Evolutionary conservation across 2,329 filamentous ascomycete species (phyloP).

Genomic region (Fusarium xylarioides): DNA sequence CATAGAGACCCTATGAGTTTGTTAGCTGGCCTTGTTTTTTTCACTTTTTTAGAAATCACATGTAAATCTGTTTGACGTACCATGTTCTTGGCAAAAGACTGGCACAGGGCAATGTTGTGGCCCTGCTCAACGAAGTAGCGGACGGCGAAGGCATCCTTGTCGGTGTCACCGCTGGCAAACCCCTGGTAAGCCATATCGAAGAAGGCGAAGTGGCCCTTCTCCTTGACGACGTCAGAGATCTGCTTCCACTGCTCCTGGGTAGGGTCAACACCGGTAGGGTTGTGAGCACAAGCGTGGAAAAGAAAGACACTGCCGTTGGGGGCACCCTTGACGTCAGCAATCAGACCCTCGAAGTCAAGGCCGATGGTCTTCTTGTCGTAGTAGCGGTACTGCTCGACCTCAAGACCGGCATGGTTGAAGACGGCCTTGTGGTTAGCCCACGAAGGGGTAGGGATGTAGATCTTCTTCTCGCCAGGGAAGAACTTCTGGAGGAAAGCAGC

Average conservation of each 20-base stretch:
- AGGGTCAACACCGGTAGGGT: constrained; percentile 96
- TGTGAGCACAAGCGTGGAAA: constrained; percentile 97
- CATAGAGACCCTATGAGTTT: constrained; percentile 81
- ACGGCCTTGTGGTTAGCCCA: constrained; percentile 99
- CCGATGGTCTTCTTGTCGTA: constrained; percentile 99
- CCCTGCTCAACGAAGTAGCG: constrained; percentile 93
- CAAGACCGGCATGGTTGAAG: constrained; percentile 90
- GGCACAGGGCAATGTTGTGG: constrained; percentile 85
- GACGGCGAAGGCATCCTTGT: constrained; percentile 92
- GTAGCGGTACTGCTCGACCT: constrained; percentile 96
- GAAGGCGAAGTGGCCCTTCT: constrained; percentile 89
- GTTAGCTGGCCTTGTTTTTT: constrained; percentile 10
- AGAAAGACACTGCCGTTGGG: constrained; percentile 89
- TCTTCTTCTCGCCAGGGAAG: constrained; percentile 90
- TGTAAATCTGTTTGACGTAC: constrained; percentile 53
- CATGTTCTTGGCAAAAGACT: constrained; percentile 99
- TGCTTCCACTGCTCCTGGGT: constrained; percentile 91
- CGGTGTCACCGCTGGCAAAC: constrained; percentile 90
- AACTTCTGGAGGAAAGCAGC: constrained; percentile 92
- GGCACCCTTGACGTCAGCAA: constrained; percentile 88
- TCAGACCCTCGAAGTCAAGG: constrained; percentile 93
- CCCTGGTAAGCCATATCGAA: constrained; percentile 99
- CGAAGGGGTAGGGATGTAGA: constrained; percentile 95
- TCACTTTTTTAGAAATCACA: not conserved
- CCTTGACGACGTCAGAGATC: constrained; percentile 88